phyloP scores from a whole-genome alignment of 768 basidiomycete genomes.

The Mrakia hoshinonis region DNA sequence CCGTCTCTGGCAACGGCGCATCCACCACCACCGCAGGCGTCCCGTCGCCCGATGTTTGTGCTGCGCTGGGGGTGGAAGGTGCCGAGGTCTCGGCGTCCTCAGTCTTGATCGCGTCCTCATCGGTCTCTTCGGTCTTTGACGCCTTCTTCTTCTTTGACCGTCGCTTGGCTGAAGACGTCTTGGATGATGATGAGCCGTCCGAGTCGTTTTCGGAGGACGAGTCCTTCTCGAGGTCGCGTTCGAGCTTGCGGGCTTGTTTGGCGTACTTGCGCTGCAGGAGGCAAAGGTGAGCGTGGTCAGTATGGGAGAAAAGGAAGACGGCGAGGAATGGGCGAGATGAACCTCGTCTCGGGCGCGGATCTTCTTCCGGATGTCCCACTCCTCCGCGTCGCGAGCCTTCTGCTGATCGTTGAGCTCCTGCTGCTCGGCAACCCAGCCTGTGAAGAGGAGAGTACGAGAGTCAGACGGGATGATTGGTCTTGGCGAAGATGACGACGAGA shows the following conservation, averaged over 20 bases:
- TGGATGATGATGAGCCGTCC: no score
- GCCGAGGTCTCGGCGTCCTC: no score
- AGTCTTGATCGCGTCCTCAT: no score
- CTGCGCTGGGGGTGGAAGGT: no score
- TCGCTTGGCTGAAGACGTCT: no score
- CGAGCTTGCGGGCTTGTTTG: neutral
- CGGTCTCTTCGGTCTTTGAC: no score
- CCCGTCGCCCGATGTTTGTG: no score
- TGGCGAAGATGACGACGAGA: neutral
- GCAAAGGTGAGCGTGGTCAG: neutral
- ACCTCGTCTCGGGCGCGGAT: neutral
- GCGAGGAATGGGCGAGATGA: neutral
- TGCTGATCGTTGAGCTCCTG: neutral
- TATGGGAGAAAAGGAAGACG: neutral
- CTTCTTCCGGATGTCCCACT: slow-evolving; percentile 7
- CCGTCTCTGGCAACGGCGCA: no score
- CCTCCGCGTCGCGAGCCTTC: neutral
- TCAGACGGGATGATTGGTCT: neutral
- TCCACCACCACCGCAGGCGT: no score
- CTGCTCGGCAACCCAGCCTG: neutral
- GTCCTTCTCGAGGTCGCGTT: neutral
- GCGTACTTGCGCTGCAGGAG: neutral
- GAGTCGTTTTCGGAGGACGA: no score
- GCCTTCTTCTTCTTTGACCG: no score
- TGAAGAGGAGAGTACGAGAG: neutral